Percentiles rank a stretch among this genome's conserved stretches.
phyloP scores from a whole-genome alignment of 2,329 filamentous ascomycete genomes.

The Fusarium stilboides region DNA sequence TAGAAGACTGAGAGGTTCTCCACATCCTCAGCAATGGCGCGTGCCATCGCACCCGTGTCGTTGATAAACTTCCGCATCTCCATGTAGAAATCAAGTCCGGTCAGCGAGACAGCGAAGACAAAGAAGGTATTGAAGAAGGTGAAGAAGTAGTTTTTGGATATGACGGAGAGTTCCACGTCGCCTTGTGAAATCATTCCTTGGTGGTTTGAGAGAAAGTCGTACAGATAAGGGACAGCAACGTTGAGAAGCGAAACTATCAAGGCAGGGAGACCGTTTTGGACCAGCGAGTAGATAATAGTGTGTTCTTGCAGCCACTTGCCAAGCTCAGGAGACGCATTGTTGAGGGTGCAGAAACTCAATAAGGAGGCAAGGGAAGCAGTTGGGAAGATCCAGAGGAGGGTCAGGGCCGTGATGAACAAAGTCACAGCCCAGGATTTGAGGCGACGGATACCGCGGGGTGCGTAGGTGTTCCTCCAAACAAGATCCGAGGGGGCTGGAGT shows the following conservation, averaged over 20 bases:
- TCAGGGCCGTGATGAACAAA: conserved; percentile 83
- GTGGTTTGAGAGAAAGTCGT: conserved; percentile 90
- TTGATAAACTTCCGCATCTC: conserved; percentile 81
- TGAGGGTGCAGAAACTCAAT: conserved; percentile 85
- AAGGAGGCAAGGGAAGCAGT: conserved; percentile 84
- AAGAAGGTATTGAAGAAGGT: conserved; percentile 99
- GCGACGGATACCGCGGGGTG: conserved; percentile 80
- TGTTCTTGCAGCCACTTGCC: conserved; percentile 78
- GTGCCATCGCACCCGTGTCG: conserved; percentile 84
- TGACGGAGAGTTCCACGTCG: conserved; percentile 93
- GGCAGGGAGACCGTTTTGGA: conserved; percentile 91
- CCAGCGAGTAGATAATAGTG: conserved; percentile 78
- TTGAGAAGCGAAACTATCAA: conserved; percentile 89
- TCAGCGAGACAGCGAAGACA: conserved; percentile 90
- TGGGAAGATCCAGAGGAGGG: conserved; percentile 89
- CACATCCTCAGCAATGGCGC: conserved; percentile 81
- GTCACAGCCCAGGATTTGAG: conserved; percentile 88
- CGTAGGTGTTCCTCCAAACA: conserved; percentile 95
- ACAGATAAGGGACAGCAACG: conserved; percentile 91
- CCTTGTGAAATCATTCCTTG: conserved; percentile 97
- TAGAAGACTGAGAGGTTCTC: conserved; percentile 86
- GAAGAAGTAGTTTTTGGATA: conserved; percentile 99
- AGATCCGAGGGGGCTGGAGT: conserved; percentile 92
- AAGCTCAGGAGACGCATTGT: conserved; percentile 78
- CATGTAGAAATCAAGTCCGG: conserved; percentile 81